Evolutionary conservation across 1,284 basidiomycete genomes (phyloP).

Genomic region (Meripilus lineatus): DNA sequence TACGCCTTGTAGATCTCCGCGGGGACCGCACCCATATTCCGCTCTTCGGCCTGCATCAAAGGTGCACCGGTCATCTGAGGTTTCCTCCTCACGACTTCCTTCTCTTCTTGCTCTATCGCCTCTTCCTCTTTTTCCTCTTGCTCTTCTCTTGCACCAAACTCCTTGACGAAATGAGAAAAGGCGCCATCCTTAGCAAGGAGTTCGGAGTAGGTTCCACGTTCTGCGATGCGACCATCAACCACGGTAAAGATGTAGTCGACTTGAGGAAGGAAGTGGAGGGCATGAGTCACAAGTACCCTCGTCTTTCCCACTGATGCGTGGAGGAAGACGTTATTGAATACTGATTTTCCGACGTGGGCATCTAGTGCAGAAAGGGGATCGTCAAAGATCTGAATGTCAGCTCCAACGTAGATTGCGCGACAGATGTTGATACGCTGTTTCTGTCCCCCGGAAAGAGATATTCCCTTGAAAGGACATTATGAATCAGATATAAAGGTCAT

Average conservation of each 20-base stretch:
- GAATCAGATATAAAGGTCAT: neutral
- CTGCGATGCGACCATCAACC: slow-evolving; percentile 68
- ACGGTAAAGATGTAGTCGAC: slow-evolving; percentile 74
- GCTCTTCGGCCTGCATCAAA: slow-evolving; percentile 65
- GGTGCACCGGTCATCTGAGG: slow-evolving; percentile 35
- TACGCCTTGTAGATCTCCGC: slow-evolving; percentile 49
- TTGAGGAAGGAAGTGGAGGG: slow-evolving; percentile 75
- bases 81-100: slow-evolving; percentile 33
- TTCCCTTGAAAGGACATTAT: slow-evolving; percentile 39
- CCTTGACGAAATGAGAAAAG: slow-evolving; percentile 69
- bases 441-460: slow-evolving; percentile 80
- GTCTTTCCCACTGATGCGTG: slow-evolving; percentile 63
- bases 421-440: slow-evolving; percentile 77
- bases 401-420: slow-evolving; percentile 80
- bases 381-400: slow-evolving; percentile 85
- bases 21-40: slow-evolving; percentile 56
- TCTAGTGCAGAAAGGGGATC: slow-evolving; percentile 79
- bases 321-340: slow-evolving; percentile 82
- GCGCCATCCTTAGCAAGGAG: slow-evolving; percentile 62
- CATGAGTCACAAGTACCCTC: slow-evolving; percentile 80
- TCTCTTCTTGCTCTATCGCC: slow-evolving; percentile 32
- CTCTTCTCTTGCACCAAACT: slow-evolving; percentile 54
- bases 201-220: slow-evolving; percentile 71
- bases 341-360: slow-evolving; percentile 83
- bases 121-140: slow-evolving; percentile 30